Conservation (phyloP, 768 basidiomycete genomes). For the Hirschioporus abietinus region DNA sequence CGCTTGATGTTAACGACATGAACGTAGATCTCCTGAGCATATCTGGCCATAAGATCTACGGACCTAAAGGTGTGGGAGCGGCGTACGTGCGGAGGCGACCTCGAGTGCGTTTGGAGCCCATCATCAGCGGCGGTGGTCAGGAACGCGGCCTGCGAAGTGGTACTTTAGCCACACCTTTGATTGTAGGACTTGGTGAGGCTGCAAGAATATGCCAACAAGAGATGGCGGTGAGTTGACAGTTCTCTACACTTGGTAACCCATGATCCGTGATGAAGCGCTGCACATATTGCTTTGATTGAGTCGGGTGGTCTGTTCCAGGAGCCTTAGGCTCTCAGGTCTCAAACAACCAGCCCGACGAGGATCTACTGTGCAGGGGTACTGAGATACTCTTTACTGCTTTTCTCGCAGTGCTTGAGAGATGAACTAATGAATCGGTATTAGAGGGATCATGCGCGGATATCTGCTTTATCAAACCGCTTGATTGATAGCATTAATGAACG, state of each 20-base stretch:
- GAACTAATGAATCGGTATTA: slow-evolving; percentile 26
- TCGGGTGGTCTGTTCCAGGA: slow-evolving; percentile 22
- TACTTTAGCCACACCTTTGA: slow-evolving; percentile 84
- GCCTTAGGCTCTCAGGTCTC: slow-evolving; percentile 11
- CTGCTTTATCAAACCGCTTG: slow-evolving; percentile 72
- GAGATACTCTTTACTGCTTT: slow-evolving; percentile 33
- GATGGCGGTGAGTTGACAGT: slow-evolving; percentile 72
- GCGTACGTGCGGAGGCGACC: slow-evolving; percentile 91
- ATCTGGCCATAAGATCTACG: slow-evolving; percentile 96
- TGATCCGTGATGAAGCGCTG: slow-evolving; percentile 2
- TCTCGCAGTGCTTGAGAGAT: background rate
- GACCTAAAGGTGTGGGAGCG: slow-evolving; percentile 94
- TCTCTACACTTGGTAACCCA: background rate
- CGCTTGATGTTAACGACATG: slow-evolving; percentile 89
- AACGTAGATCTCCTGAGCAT: slow-evolving; percentile 95
- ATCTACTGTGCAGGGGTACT: slow-evolving; percentile 90
- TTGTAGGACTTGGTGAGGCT: slow-evolving; percentile 92
- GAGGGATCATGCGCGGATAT: slow-evolving; percentile 77
- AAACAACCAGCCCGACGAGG: slow-evolving; percentile 53
- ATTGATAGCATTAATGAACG: slow-evolving; percentile 74
- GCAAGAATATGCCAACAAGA: slow-evolving; percentile 87
- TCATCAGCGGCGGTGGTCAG: slow-evolving; percentile 94
- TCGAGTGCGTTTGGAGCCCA: slow-evolving; percentile 89
- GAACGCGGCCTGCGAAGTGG: slow-evolving; percentile 93
- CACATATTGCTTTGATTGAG: slow-evolving; percentile 26